These are phyloP conservation scores for Fusarium poae DNA, from an alignment of 2,329 filamentous ascomycete species.

Conservation along the genomic window DNA sequence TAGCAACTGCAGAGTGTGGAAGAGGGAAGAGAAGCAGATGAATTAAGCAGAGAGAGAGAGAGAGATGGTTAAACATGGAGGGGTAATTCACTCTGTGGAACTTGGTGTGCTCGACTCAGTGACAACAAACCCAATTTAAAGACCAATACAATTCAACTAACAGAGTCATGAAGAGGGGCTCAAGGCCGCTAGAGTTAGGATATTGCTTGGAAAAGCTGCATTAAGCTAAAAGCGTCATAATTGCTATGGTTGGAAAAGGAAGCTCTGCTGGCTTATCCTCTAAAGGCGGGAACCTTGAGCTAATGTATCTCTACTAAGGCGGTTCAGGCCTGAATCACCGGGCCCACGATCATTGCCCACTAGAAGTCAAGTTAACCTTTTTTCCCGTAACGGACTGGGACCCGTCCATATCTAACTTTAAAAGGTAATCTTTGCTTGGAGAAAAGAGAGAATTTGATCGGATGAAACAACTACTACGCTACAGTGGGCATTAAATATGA, in stretches of 20 bases:
- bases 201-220: constrained; percentile 3
- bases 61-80: constrained; percentile 22
- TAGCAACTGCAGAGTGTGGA: neutral
- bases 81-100: constrained; percentile 36
- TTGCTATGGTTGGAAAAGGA: constrained; percentile 8
- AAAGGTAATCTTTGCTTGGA: constrained; percentile 5
- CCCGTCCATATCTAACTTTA: neutral
- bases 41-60: constrained; percentile 6
- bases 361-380: constrained; percentile 4
- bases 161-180: constrained; percentile 21
- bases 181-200: constrained; percentile 23
- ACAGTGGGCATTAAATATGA: neutral
- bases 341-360: constrained; percentile 10
- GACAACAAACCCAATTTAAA: constrained; percentile 4
- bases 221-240: constrained; percentile 11
- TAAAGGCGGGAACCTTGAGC: neutral
- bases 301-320: neutral
- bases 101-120: constrained; percentile 7
- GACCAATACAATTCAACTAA: constrained; percentile 18
- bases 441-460: constrained; percentile 4
- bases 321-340: constrained; percentile 1
- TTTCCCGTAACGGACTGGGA: neutral
- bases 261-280: constrained; percentile 3
- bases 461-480: constrained; percentile 7
- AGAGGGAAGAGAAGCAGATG: neutral